Percentiles rank a stretch among this genome's conserved stretches.
Conservation (phyloP, 2,329 filamentous ascomycete species). For the Epicoccum sorghinum region DNA sequence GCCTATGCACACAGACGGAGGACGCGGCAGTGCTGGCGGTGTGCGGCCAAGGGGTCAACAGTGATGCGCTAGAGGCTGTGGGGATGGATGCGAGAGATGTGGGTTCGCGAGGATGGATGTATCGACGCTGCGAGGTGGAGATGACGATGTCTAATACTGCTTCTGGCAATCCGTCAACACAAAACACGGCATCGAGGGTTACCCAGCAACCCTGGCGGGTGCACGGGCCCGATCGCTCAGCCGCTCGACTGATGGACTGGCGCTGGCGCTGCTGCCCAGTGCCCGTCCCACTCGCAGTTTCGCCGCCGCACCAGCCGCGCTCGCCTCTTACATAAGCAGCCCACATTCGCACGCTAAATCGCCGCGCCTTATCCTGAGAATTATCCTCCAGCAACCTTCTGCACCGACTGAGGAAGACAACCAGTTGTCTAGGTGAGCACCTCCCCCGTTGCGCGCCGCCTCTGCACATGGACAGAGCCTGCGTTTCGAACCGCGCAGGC, state of each 20-base stretch:
- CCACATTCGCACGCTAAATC: constrained; percentile 26
- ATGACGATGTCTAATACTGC: constrained; percentile 35
- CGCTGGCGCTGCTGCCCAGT: too few species aligned
- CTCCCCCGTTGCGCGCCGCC: neutral
- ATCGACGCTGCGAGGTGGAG: constrained; percentile 30
- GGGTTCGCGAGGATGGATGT: constrained; percentile 28
- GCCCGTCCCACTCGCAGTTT: neutral
- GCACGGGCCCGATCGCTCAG: constrained; percentile 8
- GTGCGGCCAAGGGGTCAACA: neutral
- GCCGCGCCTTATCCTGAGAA: constrained; percentile 17
- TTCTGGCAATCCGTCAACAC: constrained; percentile 35
- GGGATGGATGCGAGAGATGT: constrained; percentile 27
- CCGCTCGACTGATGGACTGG: too few species aligned
- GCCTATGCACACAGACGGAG: constrained; percentile 30
- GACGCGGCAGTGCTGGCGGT: constrained; percentile 7
- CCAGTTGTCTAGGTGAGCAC: constrained; percentile 61
- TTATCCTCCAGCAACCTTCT: constrained; percentile 37
- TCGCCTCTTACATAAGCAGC: constrained; percentile 23
- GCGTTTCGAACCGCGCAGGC: neutral
- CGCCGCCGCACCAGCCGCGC: constrained; percentile 15
- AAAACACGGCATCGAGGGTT: constrained; percentile 28
- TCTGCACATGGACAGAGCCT: neutral
- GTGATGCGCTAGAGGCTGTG: too few species aligned
- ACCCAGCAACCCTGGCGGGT: constrained; percentile 35
- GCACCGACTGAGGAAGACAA: constrained; percentile 67